Evolutionary conservation across 2,329 filamentous ascomycete genomes (phyloP), one percentile per base, ranked within the genome.

Genomic region (Fonsecaea nubica): DNA sequence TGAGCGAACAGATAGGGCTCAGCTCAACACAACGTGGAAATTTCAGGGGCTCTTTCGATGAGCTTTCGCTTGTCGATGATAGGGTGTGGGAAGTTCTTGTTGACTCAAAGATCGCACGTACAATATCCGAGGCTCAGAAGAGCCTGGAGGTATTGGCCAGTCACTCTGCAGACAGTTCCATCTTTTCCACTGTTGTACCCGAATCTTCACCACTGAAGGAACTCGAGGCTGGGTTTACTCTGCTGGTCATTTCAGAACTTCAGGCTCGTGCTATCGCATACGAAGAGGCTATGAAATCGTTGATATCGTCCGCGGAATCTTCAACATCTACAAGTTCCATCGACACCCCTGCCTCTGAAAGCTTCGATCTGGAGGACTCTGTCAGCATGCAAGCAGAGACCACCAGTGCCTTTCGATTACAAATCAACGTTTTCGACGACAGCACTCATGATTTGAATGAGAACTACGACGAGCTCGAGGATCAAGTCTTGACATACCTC

Each of bases 1-100:
- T 70, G 25, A 59, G 62, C 52, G 35, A 50, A 40, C 55, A 66
- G 15, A 48, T 70, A 21, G 68, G 65, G 9, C 59, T 70, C 15
- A 60, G 40, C 21, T 21, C 45, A 38, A 6, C 15, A 18, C 57
- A 35, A 56, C 8, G 15, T 2, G 55, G 10, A 18, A 52, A 42
- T 56, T 13, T 48, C 52, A 55, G n/a, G 4, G 30, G 13, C 52
- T n/a, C 52, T 13, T n/a, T 54, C n/a, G 18, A n/a, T 21, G 18
- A 30, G 12, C 4, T 12, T 36, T 60, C 52, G 30, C 15, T 48
- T 1, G 50, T 42, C 3, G n/a, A 18, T 5, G 53, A 36, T 2
- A 25, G n/a, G 4, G 50, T 45, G 13, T 68, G 63, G 59, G 42
- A n/a, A 12, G 10, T 15, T 9, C 21, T 69, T 6, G 35, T 71